Evolutionary conservation across 208 protist species (phyloP).

Genomic region (Leishmania mexicana): DNA sequence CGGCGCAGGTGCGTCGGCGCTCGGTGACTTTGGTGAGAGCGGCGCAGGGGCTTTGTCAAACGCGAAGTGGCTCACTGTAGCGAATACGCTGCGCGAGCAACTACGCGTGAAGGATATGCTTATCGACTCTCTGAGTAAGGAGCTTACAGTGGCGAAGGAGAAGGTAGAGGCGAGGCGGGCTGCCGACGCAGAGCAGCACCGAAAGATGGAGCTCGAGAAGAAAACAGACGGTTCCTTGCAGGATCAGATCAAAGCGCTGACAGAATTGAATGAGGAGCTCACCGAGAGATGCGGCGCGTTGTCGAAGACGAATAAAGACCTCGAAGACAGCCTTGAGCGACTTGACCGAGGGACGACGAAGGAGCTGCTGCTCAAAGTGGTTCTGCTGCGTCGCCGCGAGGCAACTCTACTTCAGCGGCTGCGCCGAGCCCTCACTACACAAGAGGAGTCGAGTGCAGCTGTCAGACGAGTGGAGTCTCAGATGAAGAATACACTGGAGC

Average conservation of each 20-base stretch:
- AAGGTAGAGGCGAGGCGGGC: conserved; percentile 42
- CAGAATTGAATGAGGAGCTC: conserved; percentile 64
- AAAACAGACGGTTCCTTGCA: conserved; percentile 12
- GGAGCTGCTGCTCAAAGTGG: conserved; percentile 83
- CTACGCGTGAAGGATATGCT: conserved; percentile 71
- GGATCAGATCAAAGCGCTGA: conserved; percentile 37
- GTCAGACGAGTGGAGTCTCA: conserved; percentile 47
- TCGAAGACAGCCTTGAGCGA: conserved; percentile 40
- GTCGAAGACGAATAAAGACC: conserved; percentile 60
- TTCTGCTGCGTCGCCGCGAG: conserved; percentile 81
- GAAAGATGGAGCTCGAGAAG: conserved; percentile 18
- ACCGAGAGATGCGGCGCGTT: conserved; percentile 41
- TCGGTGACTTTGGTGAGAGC: conserved; percentile 12
- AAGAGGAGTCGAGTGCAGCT: conserved; percentile 46
- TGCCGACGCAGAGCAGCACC: conserved; percentile 16
- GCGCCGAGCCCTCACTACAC: conserved; percentile 54
- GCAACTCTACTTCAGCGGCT: conserved; percentile 78
- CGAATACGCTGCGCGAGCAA: conserved; percentile 74
- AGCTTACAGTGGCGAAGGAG: conserved; percentile 46
- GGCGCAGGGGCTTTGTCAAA: conserved; percentile 18
- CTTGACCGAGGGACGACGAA: conserved; percentile 42
- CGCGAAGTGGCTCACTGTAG: conserved; percentile 49
- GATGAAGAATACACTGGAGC: conserved; percentile 61
- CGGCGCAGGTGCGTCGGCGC: neutral
- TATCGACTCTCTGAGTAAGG: conserved; percentile 60